Conservation (phyloP, 192 early-diverging fungal genomes). For the Podila minutissima region DNA sequence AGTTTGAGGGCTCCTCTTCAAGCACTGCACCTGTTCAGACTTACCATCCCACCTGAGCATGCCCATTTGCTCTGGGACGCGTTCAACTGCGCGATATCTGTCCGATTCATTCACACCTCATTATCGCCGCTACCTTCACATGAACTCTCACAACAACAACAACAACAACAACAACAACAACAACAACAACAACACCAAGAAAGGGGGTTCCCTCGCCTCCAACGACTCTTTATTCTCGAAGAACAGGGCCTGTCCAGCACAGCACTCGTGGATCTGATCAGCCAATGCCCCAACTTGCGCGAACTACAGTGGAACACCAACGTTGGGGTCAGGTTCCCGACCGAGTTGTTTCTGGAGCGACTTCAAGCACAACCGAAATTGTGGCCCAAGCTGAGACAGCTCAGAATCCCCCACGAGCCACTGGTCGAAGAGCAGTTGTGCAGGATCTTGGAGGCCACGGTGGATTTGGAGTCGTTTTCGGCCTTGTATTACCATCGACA, state of each 20-base stretch:
- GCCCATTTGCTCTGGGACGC: not conserved
- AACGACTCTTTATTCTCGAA: not conserved
- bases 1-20: not conserved
- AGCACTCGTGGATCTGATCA: not conserved
- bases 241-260: not conserved
- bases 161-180: not conserved
- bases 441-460: not conserved
- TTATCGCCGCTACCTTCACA: not conserved
- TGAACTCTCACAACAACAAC: not conserved
- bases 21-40: not conserved
- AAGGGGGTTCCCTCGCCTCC: not conserved
- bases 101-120: not conserved
- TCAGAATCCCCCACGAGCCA: not conserved
- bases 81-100: not conserved
- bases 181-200: not conserved
- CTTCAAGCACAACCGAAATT: not conserved
- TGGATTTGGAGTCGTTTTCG: not conserved
- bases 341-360: not conserved
- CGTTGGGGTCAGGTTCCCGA: not conserved
- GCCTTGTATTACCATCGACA: not conserved
- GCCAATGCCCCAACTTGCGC: not conserved
- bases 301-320: not conserved
- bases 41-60: not conserved
- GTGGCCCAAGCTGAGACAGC: not conserved
- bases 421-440: not conserved